Evolutionary conservation across 805 yeast species (phyloP).

Genomic region (Nadsonia fulvescens): DNA sequence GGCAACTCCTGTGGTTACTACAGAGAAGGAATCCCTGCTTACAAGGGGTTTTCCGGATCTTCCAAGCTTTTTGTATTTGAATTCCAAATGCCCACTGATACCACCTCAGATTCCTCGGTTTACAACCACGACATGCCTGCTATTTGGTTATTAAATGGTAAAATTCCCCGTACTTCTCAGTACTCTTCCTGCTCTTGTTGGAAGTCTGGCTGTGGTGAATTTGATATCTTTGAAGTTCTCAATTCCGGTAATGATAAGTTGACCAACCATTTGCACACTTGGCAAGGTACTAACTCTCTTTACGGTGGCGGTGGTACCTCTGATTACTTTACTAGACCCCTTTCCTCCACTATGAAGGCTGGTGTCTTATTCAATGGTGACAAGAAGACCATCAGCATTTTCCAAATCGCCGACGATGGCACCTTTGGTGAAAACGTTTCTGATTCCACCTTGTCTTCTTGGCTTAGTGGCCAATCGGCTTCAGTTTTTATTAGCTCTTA

Average conservation of each 20-base stretch:
- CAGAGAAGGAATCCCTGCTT: slow-evolving; percentile 76
- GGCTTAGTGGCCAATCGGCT: no score
- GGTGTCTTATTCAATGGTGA: slow-evolving; percentile 58
- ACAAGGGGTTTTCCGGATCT: slow-evolving; percentile 81
- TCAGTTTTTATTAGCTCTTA: no score
- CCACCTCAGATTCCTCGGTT: slow-evolving; percentile 25
- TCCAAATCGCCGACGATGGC: slow-evolving; percentile 9
- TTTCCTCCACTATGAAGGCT: slow-evolving; percentile 59
- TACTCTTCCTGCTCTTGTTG: slow-evolving; percentile 96
- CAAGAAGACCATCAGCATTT: slow-evolving; percentile 9
- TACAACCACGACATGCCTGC: slow-evolving; percentile 93
- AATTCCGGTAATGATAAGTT: slow-evolving; percentile 56
- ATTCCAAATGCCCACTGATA: slow-evolving; percentile 76
- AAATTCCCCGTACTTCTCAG: slow-evolving; percentile 91
- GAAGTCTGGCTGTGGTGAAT: slow-evolving; percentile 94
- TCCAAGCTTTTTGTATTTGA: slow-evolving; percentile 81
- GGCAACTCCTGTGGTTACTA: slow-evolving; percentile 59
- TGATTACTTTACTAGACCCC: slow-evolving; percentile 82
- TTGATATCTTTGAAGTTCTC: slow-evolving; percentile 84
- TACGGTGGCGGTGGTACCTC: slow-evolving; percentile 65
- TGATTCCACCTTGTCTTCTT: no score
- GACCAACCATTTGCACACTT: slow-evolving; percentile 9
- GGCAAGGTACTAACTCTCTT: slow-evolving; percentile 39
- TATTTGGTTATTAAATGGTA: slow-evolving; percentile 86
- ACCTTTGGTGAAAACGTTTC: no score